Percentiles rank a stretch among this genome's conserved stretches.
Conservation (phyloP, 305 asterid genomes). For the Solanum hybrid region DNA sequence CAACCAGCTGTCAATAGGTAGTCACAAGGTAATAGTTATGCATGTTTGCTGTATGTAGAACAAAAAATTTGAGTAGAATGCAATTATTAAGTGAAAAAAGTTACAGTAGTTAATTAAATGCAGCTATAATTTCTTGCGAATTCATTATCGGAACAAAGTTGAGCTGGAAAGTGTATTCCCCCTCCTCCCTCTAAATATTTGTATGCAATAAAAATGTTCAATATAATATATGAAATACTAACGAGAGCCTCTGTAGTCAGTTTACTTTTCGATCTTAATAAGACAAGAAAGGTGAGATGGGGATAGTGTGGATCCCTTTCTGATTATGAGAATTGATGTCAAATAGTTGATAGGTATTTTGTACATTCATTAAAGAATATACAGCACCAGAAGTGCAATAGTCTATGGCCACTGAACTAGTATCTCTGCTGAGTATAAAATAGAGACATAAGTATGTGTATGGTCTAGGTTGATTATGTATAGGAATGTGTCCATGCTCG, state of each 20-base stretch:
- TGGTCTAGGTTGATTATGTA: not conserved
- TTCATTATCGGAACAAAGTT: not conserved
- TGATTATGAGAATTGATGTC: not conserved
- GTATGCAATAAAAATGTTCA: not conserved
- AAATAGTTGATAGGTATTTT: not conserved
- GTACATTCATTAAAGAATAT: not conserved
- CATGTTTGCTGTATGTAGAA: not conserved
- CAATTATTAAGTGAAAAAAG: not conserved
- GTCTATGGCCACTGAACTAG: not conserved
- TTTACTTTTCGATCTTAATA: not conserved
- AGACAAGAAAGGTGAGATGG: not conserved
- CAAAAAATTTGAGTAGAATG: not conserved
- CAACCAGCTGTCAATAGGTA: not conserved
- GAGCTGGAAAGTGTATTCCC: not conserved
- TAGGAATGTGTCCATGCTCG: not conserved
- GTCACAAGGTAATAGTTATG: not conserved
- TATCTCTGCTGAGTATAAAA: not conserved
- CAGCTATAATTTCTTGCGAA: not conserved
- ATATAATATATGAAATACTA: not conserved
- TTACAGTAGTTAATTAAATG: not conserved
- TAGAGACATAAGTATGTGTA: not conserved
- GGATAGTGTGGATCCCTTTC: not conserved
- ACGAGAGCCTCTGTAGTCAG: not conserved
- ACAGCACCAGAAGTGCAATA: not conserved
- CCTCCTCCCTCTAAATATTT: not conserved